These are phyloP conservation scores for Samsoniella hepiali DNA, from an alignment of 2,329 filamentous ascomycete species.

Conservation along the genomic window DNA sequence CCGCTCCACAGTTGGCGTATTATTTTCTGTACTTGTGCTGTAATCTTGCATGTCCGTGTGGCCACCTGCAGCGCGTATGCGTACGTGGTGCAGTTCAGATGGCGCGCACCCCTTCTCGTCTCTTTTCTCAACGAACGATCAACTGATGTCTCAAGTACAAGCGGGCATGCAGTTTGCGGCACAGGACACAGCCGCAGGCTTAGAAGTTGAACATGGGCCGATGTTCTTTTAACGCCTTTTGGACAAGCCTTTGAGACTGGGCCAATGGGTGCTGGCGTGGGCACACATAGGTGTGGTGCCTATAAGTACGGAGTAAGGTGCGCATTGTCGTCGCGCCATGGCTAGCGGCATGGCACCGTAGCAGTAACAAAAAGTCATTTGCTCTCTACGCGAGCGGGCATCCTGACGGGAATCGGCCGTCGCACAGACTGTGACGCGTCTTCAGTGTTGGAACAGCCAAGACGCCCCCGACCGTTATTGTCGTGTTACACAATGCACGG, in stretches of 20 bases:
- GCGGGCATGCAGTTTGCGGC: not conserved
- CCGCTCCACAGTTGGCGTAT: not conserved
- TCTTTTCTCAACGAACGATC: slow-evolving; percentile 7
- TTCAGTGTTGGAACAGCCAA: not conserved
- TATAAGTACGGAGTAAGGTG: not conserved
- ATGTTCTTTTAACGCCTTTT: not conserved
- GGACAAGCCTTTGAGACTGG: not conserved
- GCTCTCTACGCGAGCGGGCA: not conserved
- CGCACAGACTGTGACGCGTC: not conserved
- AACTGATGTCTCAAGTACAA: slow-evolving; percentile 11
- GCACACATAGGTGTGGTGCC: not conserved
- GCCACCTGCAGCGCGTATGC: not conserved
- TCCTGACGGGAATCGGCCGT: not conserved
- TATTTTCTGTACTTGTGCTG: not conserved
- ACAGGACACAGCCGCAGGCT: not conserved
- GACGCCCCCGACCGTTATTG: not conserved
- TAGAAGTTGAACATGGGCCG: not conserved
- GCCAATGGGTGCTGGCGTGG: not conserved
- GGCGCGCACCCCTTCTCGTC: slow-evolving; percentile 5
- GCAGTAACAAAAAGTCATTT: not conserved
- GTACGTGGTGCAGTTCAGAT: not conserved
- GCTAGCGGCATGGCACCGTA: not conserved
- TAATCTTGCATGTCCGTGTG: not conserved
- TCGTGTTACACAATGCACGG: not conserved
- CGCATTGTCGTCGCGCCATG: not conserved